These are phyloP conservation scores for Miscanthus lutarioriparius DNA, from an alignment of 176 grass and related monocot genomes.

Conservation along the genomic window DNA sequence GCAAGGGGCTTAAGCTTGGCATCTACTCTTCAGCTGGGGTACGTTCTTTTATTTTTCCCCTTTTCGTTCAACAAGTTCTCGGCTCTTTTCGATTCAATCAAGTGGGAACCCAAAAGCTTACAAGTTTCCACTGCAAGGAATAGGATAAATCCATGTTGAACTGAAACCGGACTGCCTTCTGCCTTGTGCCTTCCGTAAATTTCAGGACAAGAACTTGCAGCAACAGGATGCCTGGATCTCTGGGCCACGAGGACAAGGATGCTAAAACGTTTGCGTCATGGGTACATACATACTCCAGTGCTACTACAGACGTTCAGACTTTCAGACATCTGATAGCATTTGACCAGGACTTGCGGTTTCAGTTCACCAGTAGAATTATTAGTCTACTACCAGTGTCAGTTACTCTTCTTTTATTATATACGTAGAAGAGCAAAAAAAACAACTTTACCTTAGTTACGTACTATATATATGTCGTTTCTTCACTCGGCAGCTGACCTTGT, in stretches of 20 bases:
- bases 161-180: not conserved
- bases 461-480: not conserved
- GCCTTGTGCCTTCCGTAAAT: not conserved
- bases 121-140: not conserved
- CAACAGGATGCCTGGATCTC: constrained; percentile 64
- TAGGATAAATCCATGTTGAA: not conserved
- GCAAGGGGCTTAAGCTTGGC: constrained; percentile 70
- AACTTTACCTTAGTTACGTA: not conserved
- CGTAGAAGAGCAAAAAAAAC: not conserved
- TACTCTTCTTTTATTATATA: not conserved
- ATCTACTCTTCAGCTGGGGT: constrained; percentile 72
- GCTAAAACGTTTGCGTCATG: constrained; percentile 77
- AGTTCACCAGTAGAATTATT: not conserved
- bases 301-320: not conserved
- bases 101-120: not conserved
- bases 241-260: constrained; percentile 62
- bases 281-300: constrained; percentile 36
- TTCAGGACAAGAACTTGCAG: constrained; percentile 66
- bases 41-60: not conserved
- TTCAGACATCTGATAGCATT: not conserved
- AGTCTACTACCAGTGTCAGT: not conserved
- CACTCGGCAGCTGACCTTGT: not conserved
- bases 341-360: not conserved
- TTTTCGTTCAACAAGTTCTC: not conserved
- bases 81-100: not conserved